These are phyloP conservation scores for Exserohilum rostratum DNA, from an alignment of 2,329 filamentous ascomycete genomes.

Conservation along the genomic window DNA sequence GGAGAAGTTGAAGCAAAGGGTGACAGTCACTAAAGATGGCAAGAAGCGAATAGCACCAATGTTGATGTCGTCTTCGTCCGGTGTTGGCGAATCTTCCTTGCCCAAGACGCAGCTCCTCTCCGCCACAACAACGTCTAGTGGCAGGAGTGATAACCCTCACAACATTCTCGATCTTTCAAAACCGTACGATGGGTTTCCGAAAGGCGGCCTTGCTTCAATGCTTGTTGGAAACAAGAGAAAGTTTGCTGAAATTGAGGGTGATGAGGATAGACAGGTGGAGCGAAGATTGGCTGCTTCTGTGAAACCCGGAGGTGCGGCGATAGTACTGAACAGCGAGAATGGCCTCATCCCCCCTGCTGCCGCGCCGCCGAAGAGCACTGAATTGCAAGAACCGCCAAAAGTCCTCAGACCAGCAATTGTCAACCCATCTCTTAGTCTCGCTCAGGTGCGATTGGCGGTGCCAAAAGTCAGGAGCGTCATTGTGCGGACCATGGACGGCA, in stretches of 20 bases:
- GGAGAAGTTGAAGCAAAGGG: constrained; percentile 81
- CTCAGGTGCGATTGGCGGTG: constrained; percentile 84
- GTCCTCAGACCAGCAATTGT: constrained; percentile 86
- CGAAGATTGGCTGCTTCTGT: constrained; percentile 65
- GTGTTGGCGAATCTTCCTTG: constrained; percentile 82
- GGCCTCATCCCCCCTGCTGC: constrained; percentile 78
- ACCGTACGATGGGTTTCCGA: constrained; percentile 90
- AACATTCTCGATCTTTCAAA: constrained; percentile 89
- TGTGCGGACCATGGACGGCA: constrained; percentile 76
- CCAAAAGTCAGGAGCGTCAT: constrained; percentile 86
- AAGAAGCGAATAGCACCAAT: constrained; percentile 95
- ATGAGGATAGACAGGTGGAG: constrained; percentile 70
- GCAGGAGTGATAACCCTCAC: constrained; percentile 75
- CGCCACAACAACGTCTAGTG: constrained; percentile 65
- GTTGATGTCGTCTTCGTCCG: constrained; percentile 83
- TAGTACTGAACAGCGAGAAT: constrained; percentile 77
- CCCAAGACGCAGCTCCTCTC: constrained; percentile 89
- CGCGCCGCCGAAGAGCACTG: constrained; percentile 47
- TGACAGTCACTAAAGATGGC: constrained; percentile 94
- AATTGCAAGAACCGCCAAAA: constrained; percentile 67
- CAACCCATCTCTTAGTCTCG: constrained; percentile 79
- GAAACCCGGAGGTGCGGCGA: constrained; percentile 71
- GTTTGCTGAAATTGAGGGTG: constrained; percentile 72
- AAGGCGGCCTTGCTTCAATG: constrained; percentile 83
- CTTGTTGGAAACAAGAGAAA: constrained; percentile 94